phyloP scores from a whole-genome alignment of 345 rosid species.

The Eucalyptus microcorys region DNA sequence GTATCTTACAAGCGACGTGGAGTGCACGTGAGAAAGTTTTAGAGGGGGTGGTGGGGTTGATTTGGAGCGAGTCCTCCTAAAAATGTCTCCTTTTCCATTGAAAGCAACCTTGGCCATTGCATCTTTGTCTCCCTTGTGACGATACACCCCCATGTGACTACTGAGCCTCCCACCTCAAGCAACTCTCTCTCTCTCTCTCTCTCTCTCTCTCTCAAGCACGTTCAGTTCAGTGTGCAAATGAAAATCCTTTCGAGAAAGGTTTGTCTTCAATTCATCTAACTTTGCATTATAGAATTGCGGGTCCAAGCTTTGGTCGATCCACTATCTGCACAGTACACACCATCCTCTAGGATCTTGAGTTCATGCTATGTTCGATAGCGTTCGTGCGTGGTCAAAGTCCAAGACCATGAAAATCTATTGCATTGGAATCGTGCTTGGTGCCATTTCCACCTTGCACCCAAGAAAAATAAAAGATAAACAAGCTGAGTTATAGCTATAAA shows the following conservation, averaged over 20 bases:
- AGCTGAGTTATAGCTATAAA: neutral
- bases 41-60: neutral
- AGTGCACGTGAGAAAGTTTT: conserved; percentile 9
- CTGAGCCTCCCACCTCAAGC: neutral
- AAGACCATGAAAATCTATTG: neutral
- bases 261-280: neutral
- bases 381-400: neutral
- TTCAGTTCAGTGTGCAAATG: neutral
- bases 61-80: neutral
- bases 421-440: neutral
- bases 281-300: neutral
- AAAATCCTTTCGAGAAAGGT: neutral
- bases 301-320: neutral
- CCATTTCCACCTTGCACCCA: neutral
- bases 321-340: neutral
- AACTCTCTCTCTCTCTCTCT: neutral
- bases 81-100: conserved; percentile 1
- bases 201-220: neutral
- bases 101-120: conserved; percentile 3
- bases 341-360: neutral
- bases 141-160: neutral
- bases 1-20: neutral
- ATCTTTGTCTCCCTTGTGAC: neutral
- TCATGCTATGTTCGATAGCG: neutral
- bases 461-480: neutral